Conservation (phyloP, 495 filamentous ascomycete genomes). For the Haplographium delicatum region DNA sequence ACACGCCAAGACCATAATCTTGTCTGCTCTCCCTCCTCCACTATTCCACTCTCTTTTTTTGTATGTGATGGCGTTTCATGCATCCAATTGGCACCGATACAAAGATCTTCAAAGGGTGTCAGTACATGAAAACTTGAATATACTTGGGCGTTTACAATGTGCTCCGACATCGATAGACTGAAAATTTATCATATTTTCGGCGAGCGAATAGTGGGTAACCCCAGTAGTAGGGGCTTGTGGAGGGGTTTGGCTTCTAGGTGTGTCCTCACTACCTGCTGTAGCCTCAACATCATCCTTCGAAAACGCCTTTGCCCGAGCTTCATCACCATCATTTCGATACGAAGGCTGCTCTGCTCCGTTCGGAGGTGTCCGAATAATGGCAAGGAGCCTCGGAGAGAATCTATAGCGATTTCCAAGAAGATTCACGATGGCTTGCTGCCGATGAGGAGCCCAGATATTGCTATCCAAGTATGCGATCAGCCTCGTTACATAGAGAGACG, state of each 20-base stretch:
- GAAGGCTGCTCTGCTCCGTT: neutral
- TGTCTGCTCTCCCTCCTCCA: constrained; percentile 15
- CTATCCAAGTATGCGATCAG: constrained; percentile 29
- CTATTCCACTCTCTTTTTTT: constrained; percentile 7
- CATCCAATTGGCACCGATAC: constrained; percentile 77
- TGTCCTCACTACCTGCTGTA: constrained; percentile 4
- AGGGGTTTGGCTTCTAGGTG: constrained; percentile 1
- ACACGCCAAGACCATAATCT: constrained; percentile 69
- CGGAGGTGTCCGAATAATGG: constrained; percentile 43
- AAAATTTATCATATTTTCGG: constrained; percentile 31
- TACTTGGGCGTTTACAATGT: constrained; percentile 13
- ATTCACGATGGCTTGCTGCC: constrained; percentile 50
- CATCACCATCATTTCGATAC: neutral
- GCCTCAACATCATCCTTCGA: constrained; percentile 14
- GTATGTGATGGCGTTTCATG: constrained; percentile 46
- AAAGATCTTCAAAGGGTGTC: constrained; percentile 52
- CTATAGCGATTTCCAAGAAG: constrained; percentile 53
- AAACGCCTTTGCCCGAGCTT: neutral
- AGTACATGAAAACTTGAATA: neutral
- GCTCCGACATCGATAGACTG: constrained; percentile 35
- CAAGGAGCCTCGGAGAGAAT: constrained; percentile 61
- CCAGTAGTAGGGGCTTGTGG: neutral
- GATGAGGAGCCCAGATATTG: constrained; percentile 68
- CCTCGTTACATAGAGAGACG: neutral
- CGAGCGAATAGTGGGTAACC: constrained; percentile 21